Evolutionary conservation across 129 eudicot genomes (phyloP).

Genomic region (Artemisia argyi): DNA sequence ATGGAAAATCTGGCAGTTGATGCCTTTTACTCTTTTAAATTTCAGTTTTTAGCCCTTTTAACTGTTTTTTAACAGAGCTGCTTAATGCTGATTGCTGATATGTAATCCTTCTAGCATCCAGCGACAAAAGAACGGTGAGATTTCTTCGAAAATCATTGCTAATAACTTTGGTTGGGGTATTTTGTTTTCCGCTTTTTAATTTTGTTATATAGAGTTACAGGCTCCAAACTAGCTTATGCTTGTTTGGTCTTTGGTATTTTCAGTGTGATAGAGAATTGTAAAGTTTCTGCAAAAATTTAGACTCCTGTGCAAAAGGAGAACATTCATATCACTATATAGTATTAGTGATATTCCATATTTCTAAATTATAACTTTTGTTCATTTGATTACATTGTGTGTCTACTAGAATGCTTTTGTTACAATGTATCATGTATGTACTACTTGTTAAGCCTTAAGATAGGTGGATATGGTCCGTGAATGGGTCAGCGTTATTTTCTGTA

Average conservation of each 20-base stretch:
- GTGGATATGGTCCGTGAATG: too few relatives aligned
- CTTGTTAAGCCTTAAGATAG: neutral
- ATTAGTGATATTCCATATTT: neutral
- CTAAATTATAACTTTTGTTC: neutral
- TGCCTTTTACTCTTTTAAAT: neutral
- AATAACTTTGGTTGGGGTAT: neutral
- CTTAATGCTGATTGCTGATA: conserved; percentile 6
- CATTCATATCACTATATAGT: neutral
- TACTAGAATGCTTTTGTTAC: conserved; percentile 2
- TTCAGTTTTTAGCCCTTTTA: neutral
- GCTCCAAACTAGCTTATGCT: too few relatives aligned
- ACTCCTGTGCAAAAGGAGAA: neutral
- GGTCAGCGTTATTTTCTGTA: too few relatives aligned
- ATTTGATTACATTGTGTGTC: neutral
- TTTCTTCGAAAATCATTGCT: conserved; percentile 7
- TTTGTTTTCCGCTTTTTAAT: neutral
- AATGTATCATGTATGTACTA: too few relatives aligned
- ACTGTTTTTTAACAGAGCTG: conserved; percentile 6
- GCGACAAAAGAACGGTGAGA: conserved; percentile 13
- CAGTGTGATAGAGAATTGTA: neutral
- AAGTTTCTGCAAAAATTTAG: neutral
- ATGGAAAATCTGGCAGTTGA: neutral
- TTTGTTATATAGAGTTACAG: too few relatives aligned
- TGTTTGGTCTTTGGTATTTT: neutral
- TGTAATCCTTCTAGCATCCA: conserved; percentile 2